A percentile compares a stretch with the other conserved stretches of the same genome.
phyloP scores from a whole-genome alignment of 2,329 filamentous ascomycete species.

The Penicillium sp. region DNA sequence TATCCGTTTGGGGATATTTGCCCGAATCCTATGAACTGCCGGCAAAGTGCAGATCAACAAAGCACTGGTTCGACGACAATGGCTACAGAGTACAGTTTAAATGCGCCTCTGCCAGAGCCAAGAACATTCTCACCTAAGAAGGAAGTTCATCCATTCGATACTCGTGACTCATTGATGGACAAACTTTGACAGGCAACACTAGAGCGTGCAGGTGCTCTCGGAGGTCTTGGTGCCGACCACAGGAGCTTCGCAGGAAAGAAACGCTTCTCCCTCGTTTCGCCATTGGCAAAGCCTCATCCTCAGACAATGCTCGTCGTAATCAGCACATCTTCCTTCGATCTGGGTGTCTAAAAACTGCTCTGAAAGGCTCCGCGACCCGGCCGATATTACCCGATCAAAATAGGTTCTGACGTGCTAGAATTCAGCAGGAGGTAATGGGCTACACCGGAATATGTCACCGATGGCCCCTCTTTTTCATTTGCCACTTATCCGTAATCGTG shows the following conservation, averaged over 20 bases:
- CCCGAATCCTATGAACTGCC: background rate
- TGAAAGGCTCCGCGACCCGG: background rate
- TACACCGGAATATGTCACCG: slow-evolving; percentile 8
- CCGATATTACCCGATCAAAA: background rate
- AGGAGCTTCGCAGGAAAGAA: background rate
- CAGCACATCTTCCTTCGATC: background rate
- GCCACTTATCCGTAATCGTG: slow-evolving; percentile 1
- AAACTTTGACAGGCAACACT: background rate
- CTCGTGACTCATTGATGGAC: background rate
- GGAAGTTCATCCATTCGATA: background rate
- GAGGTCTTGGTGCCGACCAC: background rate
- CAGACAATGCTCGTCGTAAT: background rate
- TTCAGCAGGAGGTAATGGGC: background rate
- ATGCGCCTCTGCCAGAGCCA: background rate
- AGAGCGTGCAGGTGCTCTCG: background rate
- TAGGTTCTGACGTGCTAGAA: background rate
- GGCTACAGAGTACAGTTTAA: background rate
- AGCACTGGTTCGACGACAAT: background rate
- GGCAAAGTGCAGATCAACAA: background rate
- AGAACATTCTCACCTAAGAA: background rate
- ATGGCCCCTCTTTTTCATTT: background rate
- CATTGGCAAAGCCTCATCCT: background rate
- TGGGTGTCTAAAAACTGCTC: background rate
- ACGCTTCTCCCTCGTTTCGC: background rate
- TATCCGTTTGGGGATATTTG: background rate